phyloP scores from a whole-genome alignment of 306 rosid genomes.

The Abrus pulchellus region DNA sequence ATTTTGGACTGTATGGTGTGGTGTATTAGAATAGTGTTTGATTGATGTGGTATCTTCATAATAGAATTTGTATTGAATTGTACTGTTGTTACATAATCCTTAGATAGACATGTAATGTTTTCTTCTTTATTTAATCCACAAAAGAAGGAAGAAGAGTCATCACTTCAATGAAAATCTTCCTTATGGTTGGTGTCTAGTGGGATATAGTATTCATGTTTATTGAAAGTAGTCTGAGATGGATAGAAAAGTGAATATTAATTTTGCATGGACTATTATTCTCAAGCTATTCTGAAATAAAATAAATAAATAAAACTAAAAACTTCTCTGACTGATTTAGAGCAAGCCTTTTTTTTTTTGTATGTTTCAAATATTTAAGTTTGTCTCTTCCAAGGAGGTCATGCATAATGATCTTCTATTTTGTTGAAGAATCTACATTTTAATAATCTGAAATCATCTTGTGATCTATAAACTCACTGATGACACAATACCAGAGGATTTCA shows the following conservation, averaged over 20 bases:
- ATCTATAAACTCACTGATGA: conserved; percentile 23
- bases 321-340: not conserved
- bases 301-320: not conserved
- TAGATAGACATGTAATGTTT: conserved; percentile 1
- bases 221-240: conserved; percentile 24
- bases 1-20: conserved; percentile 2
- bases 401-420: not conserved
- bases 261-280: conserved; percentile 7
- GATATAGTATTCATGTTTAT: not conserved
- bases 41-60: conserved; percentile 10
- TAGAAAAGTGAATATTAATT: conserved; percentile 29
- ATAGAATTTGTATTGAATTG: conserved; percentile 8
- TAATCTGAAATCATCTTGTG: not conserved
- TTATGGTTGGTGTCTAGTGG: conserved; percentile 20
- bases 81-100: not conserved
- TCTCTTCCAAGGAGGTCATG: not conserved
- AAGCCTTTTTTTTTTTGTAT: not conserved
- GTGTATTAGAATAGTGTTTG: not conserved
- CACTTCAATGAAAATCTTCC: conserved; percentile 8
- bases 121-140: not conserved
- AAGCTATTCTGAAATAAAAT: not conserved
- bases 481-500: not conserved
- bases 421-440: not conserved
- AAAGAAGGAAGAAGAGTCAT: not conserved
- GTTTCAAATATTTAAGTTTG: not conserved